Percentiles rank a stretch among this genome's conserved stretches.
phyloP scores from a whole-genome alignment of 78 protist genomes.

The Corallochytrium limacisporum region DNA sequence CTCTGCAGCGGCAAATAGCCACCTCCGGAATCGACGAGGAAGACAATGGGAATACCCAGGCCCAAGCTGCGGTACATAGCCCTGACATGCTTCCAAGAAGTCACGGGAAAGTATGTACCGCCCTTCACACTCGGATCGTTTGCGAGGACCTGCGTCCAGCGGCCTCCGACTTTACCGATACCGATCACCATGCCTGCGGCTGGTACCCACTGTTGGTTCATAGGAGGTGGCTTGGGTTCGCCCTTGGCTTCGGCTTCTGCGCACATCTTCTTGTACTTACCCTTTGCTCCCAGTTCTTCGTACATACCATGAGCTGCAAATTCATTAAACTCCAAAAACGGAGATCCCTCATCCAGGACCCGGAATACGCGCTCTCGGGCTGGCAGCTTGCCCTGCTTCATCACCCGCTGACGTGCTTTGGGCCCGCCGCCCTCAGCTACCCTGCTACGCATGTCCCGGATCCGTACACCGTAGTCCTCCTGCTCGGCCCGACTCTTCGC shows the following conservation, averaged over 20 bases:
- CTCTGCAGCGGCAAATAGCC: constrained; percentile 78
- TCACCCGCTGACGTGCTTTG: constrained; percentile 32
- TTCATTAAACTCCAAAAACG: constrained; percentile 82
- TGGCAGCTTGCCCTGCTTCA: constrained; percentile 61
- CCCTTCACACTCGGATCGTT: constrained; percentile 95
- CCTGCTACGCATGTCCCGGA: no score
- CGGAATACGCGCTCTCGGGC: constrained; percentile 67
- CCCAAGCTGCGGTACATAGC: constrained; percentile 77
- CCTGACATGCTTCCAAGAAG: constrained; percentile 72
- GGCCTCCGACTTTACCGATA: constrained; percentile 66
- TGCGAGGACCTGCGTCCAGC: constrained; percentile 75
- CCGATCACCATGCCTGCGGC: constrained; percentile 87
- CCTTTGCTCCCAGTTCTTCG: no score
- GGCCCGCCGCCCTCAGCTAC: no score
- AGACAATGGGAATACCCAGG: constrained; percentile 82
- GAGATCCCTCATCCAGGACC: constrained; percentile 72
- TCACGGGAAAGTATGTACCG: constrained; percentile 93
- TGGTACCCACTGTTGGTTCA: constrained; percentile 58
- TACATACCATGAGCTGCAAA: constrained; percentile 76
- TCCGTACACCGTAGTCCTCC: no score
- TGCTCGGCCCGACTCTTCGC: no score
- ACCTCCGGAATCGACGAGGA: constrained; percentile 87
- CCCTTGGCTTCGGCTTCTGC: no score
- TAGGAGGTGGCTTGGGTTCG: no score
- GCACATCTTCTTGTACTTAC: no score